Percentiles rank a stretch among this genome's conserved stretches.
These are phyloP conservation scores for Trichomonas vaginalis DNA, from an alignment of 208 protist genomes.

Conservation along the genomic window DNA sequence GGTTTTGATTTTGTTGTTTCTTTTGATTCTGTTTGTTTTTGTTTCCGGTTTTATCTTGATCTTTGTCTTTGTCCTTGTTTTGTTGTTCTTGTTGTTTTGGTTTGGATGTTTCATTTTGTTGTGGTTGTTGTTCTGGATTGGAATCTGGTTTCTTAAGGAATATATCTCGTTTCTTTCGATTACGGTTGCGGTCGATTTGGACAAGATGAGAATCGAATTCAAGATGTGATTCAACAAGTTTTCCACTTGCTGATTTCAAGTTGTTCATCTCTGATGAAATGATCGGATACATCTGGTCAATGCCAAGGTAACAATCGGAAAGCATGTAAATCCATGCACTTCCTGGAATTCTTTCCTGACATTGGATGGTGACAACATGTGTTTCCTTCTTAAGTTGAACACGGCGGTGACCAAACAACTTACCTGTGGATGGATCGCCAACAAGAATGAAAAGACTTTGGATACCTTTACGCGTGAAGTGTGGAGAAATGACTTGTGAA, in stretches of 20 bases:
- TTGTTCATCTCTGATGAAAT: background rate
- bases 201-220: background rate
- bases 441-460: background rate
- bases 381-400: background rate
- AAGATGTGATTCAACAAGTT: background rate
- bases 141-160: background rate
- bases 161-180: background rate
- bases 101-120: too few relatives aligned
- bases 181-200: background rate
- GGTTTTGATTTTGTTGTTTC: too few relatives aligned
- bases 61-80: too few relatives aligned
- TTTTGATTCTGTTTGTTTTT: too few relatives aligned
- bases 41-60: too few relatives aligned
- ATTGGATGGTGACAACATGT: background rate
- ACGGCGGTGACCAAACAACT: background rate
- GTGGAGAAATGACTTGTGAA: background rate
- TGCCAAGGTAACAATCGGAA: background rate
- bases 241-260: background rate
- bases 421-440: background rate
- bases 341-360: background rate
- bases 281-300: background rate
- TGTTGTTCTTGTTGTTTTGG: too few relatives aligned
- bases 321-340: background rate
- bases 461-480: background rate
- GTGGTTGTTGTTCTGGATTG: too few relatives aligned